Evolutionary conservation across 176 grass and related monocot genomes (phyloP).

Genomic region (Tillandsia leiboldiana): DNA sequence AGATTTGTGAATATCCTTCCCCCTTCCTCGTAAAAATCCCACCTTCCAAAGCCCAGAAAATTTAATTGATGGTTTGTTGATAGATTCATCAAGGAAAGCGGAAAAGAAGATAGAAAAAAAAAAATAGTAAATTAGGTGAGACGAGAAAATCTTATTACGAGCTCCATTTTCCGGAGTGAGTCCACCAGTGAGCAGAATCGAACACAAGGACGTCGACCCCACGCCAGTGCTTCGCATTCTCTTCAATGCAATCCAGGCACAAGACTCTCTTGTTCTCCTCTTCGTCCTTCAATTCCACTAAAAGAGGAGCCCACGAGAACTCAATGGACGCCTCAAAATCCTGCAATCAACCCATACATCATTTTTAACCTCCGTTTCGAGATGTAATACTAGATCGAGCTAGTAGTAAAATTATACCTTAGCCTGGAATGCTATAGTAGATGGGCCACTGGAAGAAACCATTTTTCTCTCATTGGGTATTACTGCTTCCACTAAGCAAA

Average conservation of each 20-base stretch:
- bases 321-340: slow-evolving; percentile 37
- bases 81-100: too few relatives aligned
- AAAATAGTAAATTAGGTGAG: background rate
- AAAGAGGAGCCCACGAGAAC: slow-evolving; percentile 37
- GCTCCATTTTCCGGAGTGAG: slow-evolving; percentile 38
- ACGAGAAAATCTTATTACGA: slow-evolving; percentile 23
- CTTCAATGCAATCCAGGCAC: slow-evolving; percentile 37
- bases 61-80: too few relatives aligned
- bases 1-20: slow-evolving; percentile 26
- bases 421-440: slow-evolving; percentile 24
- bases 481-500: slow-evolving; percentile 41
- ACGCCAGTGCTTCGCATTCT: slow-evolving; percentile 32
- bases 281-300: slow-evolving; percentile 36
- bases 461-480: slow-evolving; percentile 28
- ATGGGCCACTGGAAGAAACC: slow-evolving; percentile 23
- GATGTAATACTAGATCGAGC: background rate
- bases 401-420: slow-evolving; percentile 17
- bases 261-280: slow-evolving; percentile 19
- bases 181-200: slow-evolving; percentile 51
- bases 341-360: slow-evolving; percentile 7
- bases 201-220: slow-evolving; percentile 44
- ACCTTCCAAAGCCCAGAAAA: slow-evolving; percentile 10
- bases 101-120: background rate
- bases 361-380: background rate
- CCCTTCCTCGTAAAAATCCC: slow-evolving; percentile 31